Base-by-base conservation (phyloP, 352 stramenopile genomes). In the Globisporangium canariense region DNA sequence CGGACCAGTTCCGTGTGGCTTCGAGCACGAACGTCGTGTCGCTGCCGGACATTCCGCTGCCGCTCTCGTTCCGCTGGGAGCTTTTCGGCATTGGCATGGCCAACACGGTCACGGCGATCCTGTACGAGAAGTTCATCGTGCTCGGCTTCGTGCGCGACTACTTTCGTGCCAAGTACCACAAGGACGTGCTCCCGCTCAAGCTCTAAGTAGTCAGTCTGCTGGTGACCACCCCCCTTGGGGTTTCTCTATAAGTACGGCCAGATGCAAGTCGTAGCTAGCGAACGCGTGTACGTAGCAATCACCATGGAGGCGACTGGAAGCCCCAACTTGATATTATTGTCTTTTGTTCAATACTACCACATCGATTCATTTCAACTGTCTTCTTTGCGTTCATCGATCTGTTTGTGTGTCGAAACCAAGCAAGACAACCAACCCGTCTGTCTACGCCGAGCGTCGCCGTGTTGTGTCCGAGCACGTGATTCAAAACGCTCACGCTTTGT, bases 11-110 rank as follows among this genome's bases (percentile, higher is more conserved):
- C 77, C 82, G 82, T 18, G 70, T 91, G 14, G 78, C 82, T 20
- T 89, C 78, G 72, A 89, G 80, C 70, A 89, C 82, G 28, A 91
- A 91, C 68, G 82, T 91, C 55, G 67, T 91, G 10, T 69, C 72
- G 57, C 63, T 91, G 49, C 82, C 82, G 14, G 76, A 89, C 58
- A 91, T 91, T n/a, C 79, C 82, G 49, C 67, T 91, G 22, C 82
- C 82, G 9, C 40, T 66, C 13, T 71, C 61, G 32, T 90, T 89
- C 73, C 83, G 80, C 47, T 88, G 78, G 76, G 76, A 89, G 56
- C 61, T 89, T 3, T 82, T 91, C 45, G 78, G 71, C 36, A 81
- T 84, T 65, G 78, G 68, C 32, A 70, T 87, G 58, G 79, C 73
- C 40, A 83, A 91, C 70, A 86, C 77, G 8, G 62, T 75, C 36